Conservation (phyloP, 2,329 filamentous ascomycete genomes). For the Diaporthe batatas region DNA sequence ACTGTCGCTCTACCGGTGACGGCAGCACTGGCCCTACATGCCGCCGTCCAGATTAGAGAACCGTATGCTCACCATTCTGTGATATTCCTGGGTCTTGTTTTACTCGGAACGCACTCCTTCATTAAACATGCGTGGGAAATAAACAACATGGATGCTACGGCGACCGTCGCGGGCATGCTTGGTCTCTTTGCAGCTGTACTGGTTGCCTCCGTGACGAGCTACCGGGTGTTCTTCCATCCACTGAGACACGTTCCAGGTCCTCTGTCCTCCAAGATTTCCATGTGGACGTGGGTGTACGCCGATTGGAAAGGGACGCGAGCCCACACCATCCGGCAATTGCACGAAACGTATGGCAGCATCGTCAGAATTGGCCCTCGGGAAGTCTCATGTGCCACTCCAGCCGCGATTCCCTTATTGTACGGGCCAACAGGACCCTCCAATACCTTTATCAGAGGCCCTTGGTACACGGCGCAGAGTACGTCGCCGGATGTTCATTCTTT, state of each 20-base stretch:
- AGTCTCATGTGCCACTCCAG: slow-evolving; percentile 2
- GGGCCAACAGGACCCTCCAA: not conserved
- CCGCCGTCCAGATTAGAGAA: slow-evolving; percentile 12
- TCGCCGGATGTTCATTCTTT: slow-evolving; percentile 3
- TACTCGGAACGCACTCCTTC: slow-evolving; percentile 5
- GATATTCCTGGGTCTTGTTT: slow-evolving; percentile 6
- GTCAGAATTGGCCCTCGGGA: slow-evolving; percentile 16
- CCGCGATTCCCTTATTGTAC: slow-evolving; percentile 3
- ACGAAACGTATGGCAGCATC: slow-evolving; percentile 15
- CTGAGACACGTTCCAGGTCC: slow-evolving; percentile 13
- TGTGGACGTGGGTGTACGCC: slow-evolving; percentile 7
- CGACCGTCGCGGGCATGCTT: slow-evolving; percentile 3
- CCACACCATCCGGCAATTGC: not conserved
- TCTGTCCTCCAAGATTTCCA: not conserved
- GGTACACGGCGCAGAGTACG: slow-evolving; percentile 8
- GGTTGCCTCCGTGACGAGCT: not conserved
- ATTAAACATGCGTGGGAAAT: slow-evolving; percentile 19
- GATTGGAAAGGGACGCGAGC: slow-evolving; percentile 12
- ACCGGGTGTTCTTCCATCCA: slow-evolving; percentile 20
- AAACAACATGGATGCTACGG: not conserved
- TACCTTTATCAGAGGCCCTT: slow-evolving; percentile 5
- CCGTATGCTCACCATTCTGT: slow-evolving; percentile 15
- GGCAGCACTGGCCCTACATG: slow-evolving; percentile 13
- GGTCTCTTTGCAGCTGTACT: not conserved
- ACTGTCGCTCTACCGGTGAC: slow-evolving; percentile 10